Conservation (phyloP, 192 early-diverging fungal species). For the Coemansia sp. region DNA sequence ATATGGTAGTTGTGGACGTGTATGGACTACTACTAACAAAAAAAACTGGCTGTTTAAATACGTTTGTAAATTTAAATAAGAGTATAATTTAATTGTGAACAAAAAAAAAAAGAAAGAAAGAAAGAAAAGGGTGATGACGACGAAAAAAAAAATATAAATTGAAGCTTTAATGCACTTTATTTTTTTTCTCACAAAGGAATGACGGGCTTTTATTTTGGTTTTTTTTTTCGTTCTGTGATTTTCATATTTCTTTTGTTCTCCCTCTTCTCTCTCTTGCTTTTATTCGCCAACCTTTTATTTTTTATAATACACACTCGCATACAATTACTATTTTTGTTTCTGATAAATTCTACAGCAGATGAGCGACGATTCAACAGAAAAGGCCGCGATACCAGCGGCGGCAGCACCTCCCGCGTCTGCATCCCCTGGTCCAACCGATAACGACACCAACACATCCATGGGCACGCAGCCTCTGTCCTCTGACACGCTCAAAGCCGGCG, state of each 20-base stretch:
- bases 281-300: background rate
- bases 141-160: slow-evolving; percentile 6
- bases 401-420: too few species aligned
- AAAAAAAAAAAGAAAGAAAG: background rate
- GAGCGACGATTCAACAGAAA: slow-evolving; percentile 11
- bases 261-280: background rate
- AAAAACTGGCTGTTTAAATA: too few species aligned
- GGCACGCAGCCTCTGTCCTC: slow-evolving; percentile 21
- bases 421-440: too few species aligned
- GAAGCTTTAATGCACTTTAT: too few species aligned
- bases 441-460: background rate
- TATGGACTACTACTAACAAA: too few species aligned
- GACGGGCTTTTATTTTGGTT: background rate
- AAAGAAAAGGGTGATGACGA: background rate
- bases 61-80: too few species aligned
- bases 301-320: background rate
- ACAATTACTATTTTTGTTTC: background rate
- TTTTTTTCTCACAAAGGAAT: background rate
- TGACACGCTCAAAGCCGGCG: slow-evolving; percentile 26
- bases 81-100: background rate
- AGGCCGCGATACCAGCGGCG: background rate
- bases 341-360: background rate
- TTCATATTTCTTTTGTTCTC: background rate
- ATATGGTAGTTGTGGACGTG: too few species aligned
- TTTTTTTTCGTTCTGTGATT: background rate